These are phyloP conservation scores for Ichthyophthirius multifiliis DNA, from an alignment of 169 alveolate species.

Conservation along the genomic window DNA sequence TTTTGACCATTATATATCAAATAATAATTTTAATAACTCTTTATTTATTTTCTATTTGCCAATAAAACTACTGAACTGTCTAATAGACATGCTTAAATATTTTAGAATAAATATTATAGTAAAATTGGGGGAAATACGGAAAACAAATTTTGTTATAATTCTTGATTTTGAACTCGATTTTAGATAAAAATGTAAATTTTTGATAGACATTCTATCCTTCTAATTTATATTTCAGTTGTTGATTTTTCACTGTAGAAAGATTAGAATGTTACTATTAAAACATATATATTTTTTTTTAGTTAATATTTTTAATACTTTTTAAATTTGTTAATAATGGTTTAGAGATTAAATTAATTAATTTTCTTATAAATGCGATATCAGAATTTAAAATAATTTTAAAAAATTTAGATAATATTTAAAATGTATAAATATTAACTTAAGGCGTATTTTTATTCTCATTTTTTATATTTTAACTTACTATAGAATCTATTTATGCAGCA, in stretches of 20 bases:
- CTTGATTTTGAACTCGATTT: background rate
- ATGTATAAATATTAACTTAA: background rate
- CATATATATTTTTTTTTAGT: background rate
- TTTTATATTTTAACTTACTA: background rate
- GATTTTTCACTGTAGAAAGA: slow-evolving; percentile 10
- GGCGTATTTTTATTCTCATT: slow-evolving; percentile 1
- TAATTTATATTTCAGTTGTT: background rate
- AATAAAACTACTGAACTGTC: background rate
- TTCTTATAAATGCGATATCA: background rate
- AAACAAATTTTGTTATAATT: background rate
- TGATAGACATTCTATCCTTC: background rate
- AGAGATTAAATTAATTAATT: background rate
- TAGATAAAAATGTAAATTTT: background rate
- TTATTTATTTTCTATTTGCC: slow-evolving; percentile 1
- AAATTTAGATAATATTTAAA: background rate
- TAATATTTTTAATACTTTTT: background rate
- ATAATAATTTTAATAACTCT: background rate
- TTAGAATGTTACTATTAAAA: background rate
- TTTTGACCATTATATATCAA: background rate
- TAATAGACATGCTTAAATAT: background rate
- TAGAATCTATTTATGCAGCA: background rate
- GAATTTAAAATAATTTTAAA: background rate
- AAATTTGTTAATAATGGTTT: background rate
- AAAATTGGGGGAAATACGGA: background rate
- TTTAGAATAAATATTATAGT: background rate